Conservation (phyloP, 1,284 basidiomycete genomes). For the Microbotryomycetes sp. region DNA sequence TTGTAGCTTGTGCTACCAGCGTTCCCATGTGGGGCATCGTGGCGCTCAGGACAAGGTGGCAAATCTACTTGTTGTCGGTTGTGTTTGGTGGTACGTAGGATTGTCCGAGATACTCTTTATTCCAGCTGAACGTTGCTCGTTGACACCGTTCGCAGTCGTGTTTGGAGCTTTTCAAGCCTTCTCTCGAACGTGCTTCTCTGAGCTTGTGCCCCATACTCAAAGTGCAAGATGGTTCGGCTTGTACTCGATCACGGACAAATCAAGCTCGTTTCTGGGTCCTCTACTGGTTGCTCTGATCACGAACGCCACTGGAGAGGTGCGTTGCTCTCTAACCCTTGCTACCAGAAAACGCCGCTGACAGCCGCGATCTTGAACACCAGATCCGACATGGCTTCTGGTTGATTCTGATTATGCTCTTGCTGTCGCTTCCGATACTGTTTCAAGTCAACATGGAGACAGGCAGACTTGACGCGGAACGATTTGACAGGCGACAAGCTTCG, state of each 20-base stretch:
- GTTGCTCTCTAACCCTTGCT: neutral
- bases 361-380: slow-evolving; percentile 40
- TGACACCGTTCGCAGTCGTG: slow-evolving; percentile 50
- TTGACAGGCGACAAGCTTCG: no score
- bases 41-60: slow-evolving; percentile 65
- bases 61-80: slow-evolving; percentile 75
- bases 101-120: neutral
- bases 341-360: neutral
- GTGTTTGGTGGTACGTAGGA: slow-evolving; percentile 60
- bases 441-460: slow-evolving; percentile 58
- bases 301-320: slow-evolving; percentile 63
- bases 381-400: slow-evolving; percentile 86
- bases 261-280: slow-evolving; percentile 80
- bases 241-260: slow-evolving; percentile 85
- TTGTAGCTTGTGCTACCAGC: slow-evolving; percentile 59
- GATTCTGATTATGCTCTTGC: slow-evolving; percentile 68
- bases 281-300: slow-evolving; percentile 72
- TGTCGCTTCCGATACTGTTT: slow-evolving; percentile 66
- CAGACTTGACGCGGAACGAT: slow-evolving; percentile 54
- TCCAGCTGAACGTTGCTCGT: slow-evolving; percentile 19
- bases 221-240: slow-evolving; percentile 67
- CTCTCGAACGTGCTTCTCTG: slow-evolving; percentile 68
- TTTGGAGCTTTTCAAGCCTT: slow-evolving; percentile 76
- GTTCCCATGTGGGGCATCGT: slow-evolving; percentile 74
- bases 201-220: slow-evolving; percentile 67